Evolutionary conservation across 768 basidiomycete genomes (phyloP).

Genomic region (Rhodotorula toruloides): DNA sequence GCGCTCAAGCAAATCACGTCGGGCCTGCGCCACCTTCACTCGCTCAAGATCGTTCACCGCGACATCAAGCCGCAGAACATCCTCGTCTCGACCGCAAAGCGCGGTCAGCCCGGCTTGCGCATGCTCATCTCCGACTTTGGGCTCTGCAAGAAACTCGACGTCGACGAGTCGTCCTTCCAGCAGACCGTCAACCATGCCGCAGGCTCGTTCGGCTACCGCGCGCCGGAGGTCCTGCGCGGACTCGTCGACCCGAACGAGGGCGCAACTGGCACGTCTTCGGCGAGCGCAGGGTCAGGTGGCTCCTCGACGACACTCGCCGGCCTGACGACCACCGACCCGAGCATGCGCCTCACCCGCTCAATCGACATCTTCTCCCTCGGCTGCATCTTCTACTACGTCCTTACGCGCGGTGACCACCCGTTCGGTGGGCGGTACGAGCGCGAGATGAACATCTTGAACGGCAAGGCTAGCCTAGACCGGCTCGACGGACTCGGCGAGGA

Average conservation of each 20-base stretch:
- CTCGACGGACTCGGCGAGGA: conserved; percentile 84
- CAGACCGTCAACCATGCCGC: conserved; percentile 87
- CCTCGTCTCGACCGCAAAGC: conserved; percentile 62
- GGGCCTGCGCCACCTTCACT: conserved; percentile 84
- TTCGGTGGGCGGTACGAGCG: conserved; percentile 89
- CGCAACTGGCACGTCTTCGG: conserved; percentile 44
- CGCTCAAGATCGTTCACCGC: conserved; percentile 90
- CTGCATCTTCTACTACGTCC: conserved; percentile 77
- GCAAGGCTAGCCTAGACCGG: conserved; percentile 63
- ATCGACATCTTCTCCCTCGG: conserved; percentile 96
- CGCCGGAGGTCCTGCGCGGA: conserved; percentile 89
- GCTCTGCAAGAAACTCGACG: conserved; percentile 86
- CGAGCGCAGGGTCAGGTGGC: conserved; percentile 58
- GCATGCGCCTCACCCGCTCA: conserved; percentile 76
- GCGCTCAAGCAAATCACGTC: conserved; percentile 79
- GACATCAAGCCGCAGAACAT: conserved; percentile 99
- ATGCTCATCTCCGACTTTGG: conserved; percentile 98
- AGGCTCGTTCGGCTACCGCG: conserved; percentile 95
- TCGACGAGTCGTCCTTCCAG: conserved; percentile 92
- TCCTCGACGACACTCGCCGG: conserved; percentile 46
- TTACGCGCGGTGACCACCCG: conserved; percentile 86
- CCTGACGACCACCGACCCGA: conserved; percentile 47
- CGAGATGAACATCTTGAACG: conserved; percentile 87
- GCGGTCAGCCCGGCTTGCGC: conserved; percentile 54
- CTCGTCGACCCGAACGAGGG: conserved; percentile 85